Evolutionary conservation across 2,329 filamentous ascomycete genomes (phyloP), one percentile per base, ranked within the genome.

Genomic region (Tolypocladium tropicale): DNA sequence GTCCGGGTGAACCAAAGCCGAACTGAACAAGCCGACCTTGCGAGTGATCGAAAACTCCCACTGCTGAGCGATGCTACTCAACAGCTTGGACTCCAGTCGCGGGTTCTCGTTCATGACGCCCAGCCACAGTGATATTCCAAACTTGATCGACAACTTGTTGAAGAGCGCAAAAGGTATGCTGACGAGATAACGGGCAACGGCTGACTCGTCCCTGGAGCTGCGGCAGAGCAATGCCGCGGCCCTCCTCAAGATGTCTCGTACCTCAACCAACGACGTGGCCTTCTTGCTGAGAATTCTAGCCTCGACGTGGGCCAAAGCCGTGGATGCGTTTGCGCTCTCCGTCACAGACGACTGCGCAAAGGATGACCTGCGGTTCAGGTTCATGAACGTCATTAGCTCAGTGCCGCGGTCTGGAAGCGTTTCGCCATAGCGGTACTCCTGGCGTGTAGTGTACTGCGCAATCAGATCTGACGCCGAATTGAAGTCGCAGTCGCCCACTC

Each of bases 101-200:
- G 92, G 89, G 65, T 96, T 97, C 69, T 99, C 94, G 64, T 97
- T 94, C 65, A 97, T 95, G 16, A 97, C 89, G 30, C 94, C 94
- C 58, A 96, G 84, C 94, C 94, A 99, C 7, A 99, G 76, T 4
- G 94, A 96, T 37, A 96, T 88, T 6, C 94, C 95, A 53, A 97
- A 83, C 68, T 96, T 95, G 68, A 99, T 94, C 2, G 92, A 94
- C 65, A 95, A 89, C 69, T 95, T 96, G 6, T 88, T 95, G 69
- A 99, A 97, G 51, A 96, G 83, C 43, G 84, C 82, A 70, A 99
- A 99, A 0, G 94, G 95, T 58, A 99, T 94, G 62, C 84, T 86
- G 59, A 99, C 93, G 18, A 99, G 79, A 65, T 95, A 88, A 65
- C 93, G 89, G 14, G 90, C 84, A 56, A 96, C 86, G 1, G 88